Conservation (phyloP, 495 filamentous ascomycete species). For the Aspergillus wentii region DNA sequence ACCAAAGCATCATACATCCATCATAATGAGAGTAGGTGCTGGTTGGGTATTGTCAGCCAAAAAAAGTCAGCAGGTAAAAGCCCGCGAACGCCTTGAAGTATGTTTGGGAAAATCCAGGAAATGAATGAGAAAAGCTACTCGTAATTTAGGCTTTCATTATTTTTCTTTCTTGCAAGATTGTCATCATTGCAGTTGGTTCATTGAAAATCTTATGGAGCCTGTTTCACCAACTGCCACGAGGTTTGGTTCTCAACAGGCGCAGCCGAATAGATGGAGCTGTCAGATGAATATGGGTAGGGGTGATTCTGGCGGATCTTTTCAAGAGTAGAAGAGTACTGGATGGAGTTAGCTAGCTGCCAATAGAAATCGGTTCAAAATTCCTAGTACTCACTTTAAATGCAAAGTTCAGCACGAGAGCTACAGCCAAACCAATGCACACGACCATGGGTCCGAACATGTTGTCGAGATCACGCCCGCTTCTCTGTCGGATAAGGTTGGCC, state of each 20-base stretch:
- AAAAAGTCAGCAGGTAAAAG: too few relatives aligned
- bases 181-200: too few relatives aligned
- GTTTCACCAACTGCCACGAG: conserved; percentile 10
- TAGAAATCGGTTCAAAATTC: not conserved
- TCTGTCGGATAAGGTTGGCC: conserved; percentile 68
- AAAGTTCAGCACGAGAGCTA: conserved; percentile 85
- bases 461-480: conserved; percentile 91
- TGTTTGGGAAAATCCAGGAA: too few relatives aligned
- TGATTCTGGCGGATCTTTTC: conserved; percentile 15
- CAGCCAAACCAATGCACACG: conserved; percentile 71
- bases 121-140: too few relatives aligned
- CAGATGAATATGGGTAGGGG: conserved; percentile 7
- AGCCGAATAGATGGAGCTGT: conserved; percentile 11
- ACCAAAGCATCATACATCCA: too few relatives aligned
- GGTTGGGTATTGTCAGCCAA: too few relatives aligned
- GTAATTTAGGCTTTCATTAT: too few relatives aligned
- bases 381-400: conserved; percentile 57
- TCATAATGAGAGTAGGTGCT: too few relatives aligned
- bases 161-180: too few relatives aligned
- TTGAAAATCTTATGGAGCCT: not conserved
- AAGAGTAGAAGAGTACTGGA: conserved; percentile 31
- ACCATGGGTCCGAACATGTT: conserved; percentile 78
- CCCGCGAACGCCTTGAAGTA: too few relatives aligned
- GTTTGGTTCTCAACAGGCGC: conserved; percentile 7
- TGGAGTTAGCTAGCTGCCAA: conserved; percentile 11